Percentiles rank a stretch among this genome's conserved stretches.
These are phyloP conservation scores for Mycena olivaceomarginata DNA, from an alignment of 768 basidiomycete species.

Conservation along the genomic window DNA sequence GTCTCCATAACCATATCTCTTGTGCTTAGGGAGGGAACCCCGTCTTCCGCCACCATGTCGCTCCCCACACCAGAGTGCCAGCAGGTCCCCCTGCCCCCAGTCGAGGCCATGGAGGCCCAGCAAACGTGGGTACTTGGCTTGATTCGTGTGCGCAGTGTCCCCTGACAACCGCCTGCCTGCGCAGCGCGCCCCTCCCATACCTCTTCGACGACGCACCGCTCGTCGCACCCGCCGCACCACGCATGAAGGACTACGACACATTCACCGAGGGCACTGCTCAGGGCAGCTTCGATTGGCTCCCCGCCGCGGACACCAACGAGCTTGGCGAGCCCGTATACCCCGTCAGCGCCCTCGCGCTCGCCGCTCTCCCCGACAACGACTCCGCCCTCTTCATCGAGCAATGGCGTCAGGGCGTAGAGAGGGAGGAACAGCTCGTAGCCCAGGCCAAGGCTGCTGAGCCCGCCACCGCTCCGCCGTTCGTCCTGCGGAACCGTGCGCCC, in stretches of 20 bases:
- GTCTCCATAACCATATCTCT: conserved; percentile 29
- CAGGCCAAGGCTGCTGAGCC: neutral
- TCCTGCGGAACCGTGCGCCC: conserved; percentile 31
- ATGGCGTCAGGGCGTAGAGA: conserved; percentile 65
- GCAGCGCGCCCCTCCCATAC: conserved; percentile 41
- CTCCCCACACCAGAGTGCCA: conserved; percentile 40
- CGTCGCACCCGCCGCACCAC: conserved; percentile 65
- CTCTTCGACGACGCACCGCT: conserved; percentile 49
- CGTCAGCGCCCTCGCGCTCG: conserved; percentile 56
- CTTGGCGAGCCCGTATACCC: conserved; percentile 57
- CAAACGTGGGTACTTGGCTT: conserved; percentile 28
- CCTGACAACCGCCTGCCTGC: conserved; percentile 31
- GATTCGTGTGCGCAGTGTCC: neutral
- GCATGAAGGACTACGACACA: conserved; percentile 73
- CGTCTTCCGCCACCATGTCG: conserved; percentile 45
- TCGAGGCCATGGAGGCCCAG: conserved; percentile 30
- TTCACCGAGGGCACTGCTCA: conserved; percentile 76
- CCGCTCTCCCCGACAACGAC: conserved; percentile 51
- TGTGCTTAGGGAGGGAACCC: conserved; percentile 42
- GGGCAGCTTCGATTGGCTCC: conserved; percentile 71
- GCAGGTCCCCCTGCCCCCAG: conserved; percentile 35
- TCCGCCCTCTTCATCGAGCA: conserved; percentile 57
- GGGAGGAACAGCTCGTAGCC: conserved; percentile 23
- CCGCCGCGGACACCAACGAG: conserved; percentile 59
- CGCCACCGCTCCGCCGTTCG: conserved; percentile 9